These are phyloP conservation scores for Verticillium albo-atrum DNA, from an alignment of 2,329 filamentous ascomycete species.

Conservation along the genomic window DNA sequence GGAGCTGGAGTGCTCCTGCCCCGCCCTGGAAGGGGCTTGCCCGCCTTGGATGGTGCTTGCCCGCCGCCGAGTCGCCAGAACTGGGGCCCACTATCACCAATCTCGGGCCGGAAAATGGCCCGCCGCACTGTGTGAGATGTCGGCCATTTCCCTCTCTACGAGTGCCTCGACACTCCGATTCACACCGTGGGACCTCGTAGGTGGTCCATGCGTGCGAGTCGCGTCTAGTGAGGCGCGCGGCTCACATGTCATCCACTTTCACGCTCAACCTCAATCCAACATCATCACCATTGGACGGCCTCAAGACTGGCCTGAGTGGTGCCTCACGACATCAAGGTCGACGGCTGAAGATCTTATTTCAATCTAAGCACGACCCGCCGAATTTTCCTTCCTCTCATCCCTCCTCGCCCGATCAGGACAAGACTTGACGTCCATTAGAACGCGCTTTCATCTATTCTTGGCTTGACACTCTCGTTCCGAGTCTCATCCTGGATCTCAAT, in stretches of 20 bases:
- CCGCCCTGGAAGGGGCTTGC: not conserved
- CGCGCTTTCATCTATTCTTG: not conserved
- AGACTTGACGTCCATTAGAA: not conserved
- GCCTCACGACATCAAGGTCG: not conserved
- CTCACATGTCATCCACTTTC: not conserved
- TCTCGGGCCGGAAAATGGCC: not conserved
- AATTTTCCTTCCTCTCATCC: not conserved
- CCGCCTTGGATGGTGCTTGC: not conserved
- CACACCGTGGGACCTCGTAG: not conserved
- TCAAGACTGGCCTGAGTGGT: not conserved
- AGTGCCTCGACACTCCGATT: too few relatives aligned
- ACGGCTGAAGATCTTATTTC: not conserved
- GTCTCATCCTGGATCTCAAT: not conserved
- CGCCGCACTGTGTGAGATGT: not conserved
- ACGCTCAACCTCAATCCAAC: not conserved
- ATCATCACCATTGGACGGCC: not conserved
- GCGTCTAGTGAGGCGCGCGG: not conserved
- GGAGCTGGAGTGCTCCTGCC: not conserved
- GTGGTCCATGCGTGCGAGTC: not conserved
- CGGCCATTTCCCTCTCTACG: too few relatives aligned
- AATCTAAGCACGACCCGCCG: too few relatives aligned
- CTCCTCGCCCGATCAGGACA: not conserved
- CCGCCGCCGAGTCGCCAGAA: not conserved
- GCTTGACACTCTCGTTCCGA: not conserved
- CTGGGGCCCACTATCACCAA: not conserved